Conservation (phyloP, 1,284 basidiomycete genomes). For the Fomitopsis pinicola region DNA sequence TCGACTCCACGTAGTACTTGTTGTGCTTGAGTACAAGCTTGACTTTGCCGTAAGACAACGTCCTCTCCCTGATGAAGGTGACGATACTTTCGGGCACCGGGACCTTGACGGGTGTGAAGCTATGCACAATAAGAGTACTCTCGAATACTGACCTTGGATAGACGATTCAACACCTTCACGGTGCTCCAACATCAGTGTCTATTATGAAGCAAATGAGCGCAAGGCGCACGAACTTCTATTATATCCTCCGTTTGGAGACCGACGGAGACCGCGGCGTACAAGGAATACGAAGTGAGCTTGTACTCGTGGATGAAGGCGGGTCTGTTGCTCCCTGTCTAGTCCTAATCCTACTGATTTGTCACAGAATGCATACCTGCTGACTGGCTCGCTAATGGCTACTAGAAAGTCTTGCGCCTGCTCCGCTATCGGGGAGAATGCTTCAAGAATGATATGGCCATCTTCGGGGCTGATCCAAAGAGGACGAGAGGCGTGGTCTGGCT, state of each 20-base stretch:
- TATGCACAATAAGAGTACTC: background rate
- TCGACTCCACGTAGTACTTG: slow-evolving; percentile 93
- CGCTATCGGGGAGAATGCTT: slow-evolving; percentile 95
- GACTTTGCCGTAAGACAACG: slow-evolving; percentile 93
- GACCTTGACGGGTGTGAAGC: slow-evolving; percentile 47
- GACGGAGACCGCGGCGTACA: slow-evolving; percentile 98
- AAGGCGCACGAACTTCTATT: slow-evolving; percentile 75
- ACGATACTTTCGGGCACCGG: slow-evolving; percentile 85
- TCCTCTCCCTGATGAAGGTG: slow-evolving; percentile 85
- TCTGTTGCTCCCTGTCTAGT: slow-evolving; percentile 42
- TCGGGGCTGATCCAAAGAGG: slow-evolving; percentile 96
- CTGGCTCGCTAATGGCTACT: slow-evolving; percentile 97
- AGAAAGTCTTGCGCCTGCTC: slow-evolving; percentile 99
- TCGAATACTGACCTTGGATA: slow-evolving; percentile 66
- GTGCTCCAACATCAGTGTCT: slow-evolving; percentile 17
- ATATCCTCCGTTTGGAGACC: slow-evolving; percentile 98
- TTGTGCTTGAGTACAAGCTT: slow-evolving; percentile 97
- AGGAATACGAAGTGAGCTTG: slow-evolving; percentile 95
- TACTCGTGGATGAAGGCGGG: slow-evolving; percentile 99
- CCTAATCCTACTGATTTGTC: slow-evolving; percentile 23
- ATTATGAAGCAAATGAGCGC: slow-evolving; percentile 12
- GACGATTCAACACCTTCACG: slow-evolving; percentile 72
- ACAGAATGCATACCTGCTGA: slow-evolving; percentile 78
- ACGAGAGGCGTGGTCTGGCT: slow-evolving; percentile 84
- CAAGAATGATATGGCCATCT: slow-evolving; percentile 91